Base-by-base conservation (phyloP, 2,329 filamentous ascomycete species). In the Cryphonectria japonica region DNA sequence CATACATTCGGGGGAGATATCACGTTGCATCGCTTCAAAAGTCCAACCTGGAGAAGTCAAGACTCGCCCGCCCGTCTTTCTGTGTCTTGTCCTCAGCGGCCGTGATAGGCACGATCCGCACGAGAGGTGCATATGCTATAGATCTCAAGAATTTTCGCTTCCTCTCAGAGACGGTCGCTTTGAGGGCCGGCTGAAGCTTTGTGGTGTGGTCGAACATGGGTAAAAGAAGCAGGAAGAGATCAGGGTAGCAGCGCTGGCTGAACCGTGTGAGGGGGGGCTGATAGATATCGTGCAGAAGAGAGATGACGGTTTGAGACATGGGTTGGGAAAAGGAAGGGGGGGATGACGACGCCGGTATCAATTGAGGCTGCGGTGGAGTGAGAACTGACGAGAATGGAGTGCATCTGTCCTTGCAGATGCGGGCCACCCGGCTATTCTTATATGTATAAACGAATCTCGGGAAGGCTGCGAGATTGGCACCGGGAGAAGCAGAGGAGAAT, bases 321-420 rank as follows among this genome's bases (percentile, higher is more conserved):
- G 41, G 52, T 26, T 50, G 50, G 63, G 41, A 54, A 59, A n/a
- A 39, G 60, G 54, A 16, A n/a, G 34, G n/a, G 57, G 34, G 41
- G 39, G 54, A 5, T 14, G 54, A 34, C 14, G 54, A 59, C 29
- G 52, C 14, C 52, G 52, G 26, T 26, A 26, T 32, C 29, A 59
- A 59, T 5, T 6, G 46, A 9, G 22, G 46, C 19, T 43, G 61
- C 46, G 43, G 50, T 62, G 66, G 64, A 69, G n/a, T 69, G 66
- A 69, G 63, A 66, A 29, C 50, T 69, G 69, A 71, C 63, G 66
- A 66, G 34, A 37, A 39, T 39, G 3, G 19, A 46, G 59, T 66
- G 66, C 69, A 26, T 62, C 32, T 37, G 19, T 41, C 39, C 66
- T 71, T 71, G 65, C 52, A 67, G 65, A 71, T 67, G 69, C 67